phyloP scores from a whole-genome alignment of 257 asterid species.

The Jacaranda mimosifolia region DNA sequence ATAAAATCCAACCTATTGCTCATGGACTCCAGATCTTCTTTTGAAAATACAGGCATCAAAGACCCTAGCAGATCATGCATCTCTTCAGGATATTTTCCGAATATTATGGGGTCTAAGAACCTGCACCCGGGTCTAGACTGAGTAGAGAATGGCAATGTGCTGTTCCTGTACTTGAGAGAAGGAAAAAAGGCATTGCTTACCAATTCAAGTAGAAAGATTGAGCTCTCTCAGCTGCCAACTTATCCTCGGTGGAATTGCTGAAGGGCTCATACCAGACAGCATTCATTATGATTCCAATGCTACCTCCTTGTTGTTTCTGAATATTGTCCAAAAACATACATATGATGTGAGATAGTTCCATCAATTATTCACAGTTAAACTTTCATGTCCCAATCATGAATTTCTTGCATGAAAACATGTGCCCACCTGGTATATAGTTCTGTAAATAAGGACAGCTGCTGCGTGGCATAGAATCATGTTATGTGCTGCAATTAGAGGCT shows the following conservation, averaged over 20 bases:
- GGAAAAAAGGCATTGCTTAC: slow-evolving; percentile 30
- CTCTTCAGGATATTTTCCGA: slow-evolving; percentile 64
- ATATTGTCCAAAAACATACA: slow-evolving; percentile 14
- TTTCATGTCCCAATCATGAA: background rate
- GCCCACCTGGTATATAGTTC: slow-evolving; percentile 60
- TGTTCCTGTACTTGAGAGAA: background rate
- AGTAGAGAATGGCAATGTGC: background rate
- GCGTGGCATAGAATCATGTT: slow-evolving; percentile 69
- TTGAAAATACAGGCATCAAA: slow-evolving; percentile 48
- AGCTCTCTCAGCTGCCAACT: slow-evolving; percentile 67
- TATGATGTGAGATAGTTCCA: background rate
- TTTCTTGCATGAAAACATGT: background rate
- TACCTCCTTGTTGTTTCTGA: slow-evolving; percentile 59
- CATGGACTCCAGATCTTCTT: slow-evolving; percentile 37
- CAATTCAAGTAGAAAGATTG: slow-evolving; percentile 64
- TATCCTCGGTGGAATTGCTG: slow-evolving; percentile 59
- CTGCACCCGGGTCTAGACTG: slow-evolving; percentile 36
- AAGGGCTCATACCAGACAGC: slow-evolving; percentile 65
- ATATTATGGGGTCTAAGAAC: slow-evolving; percentile 64
- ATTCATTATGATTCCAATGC: slow-evolving; percentile 59
- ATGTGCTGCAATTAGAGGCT: slow-evolving; percentile 75
- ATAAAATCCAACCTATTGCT: slow-evolving; percentile 52
- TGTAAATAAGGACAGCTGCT: slow-evolving; percentile 52
- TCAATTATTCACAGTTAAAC: background rate
- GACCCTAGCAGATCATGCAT: slow-evolving; percentile 54